Percentiles rank a stretch among this genome's conserved stretches.
Evolutionary conservation across 2,329 filamentous ascomycete species (phyloP).

Genomic region (Venturia effusa): DNA sequence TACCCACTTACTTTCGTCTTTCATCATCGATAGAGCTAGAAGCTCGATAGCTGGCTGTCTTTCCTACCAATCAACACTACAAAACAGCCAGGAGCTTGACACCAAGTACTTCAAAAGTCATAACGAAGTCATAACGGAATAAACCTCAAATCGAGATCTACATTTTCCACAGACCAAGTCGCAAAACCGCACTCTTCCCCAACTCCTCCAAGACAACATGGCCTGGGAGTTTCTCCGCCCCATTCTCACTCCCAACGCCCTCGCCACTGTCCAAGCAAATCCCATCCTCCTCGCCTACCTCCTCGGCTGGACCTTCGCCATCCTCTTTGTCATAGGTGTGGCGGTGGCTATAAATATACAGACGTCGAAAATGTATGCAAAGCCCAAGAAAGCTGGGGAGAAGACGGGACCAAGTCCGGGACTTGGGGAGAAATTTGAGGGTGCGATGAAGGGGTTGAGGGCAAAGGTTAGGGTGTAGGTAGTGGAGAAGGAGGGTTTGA

Average conservation of each 20-base stretch:
- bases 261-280: conserved; percentile 14
- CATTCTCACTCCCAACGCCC: conserved; percentile 14
- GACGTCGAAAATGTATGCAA: conserved; percentile 12
- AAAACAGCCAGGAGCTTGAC: not conserved
- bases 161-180: not conserved
- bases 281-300: conserved; percentile 14
- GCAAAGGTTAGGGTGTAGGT: not conserved
- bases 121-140: no score
- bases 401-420: conserved; percentile 2
- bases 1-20: not conserved
- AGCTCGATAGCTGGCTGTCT: not conserved
- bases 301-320: conserved; percentile 9
- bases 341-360: conserved; percentile 11
- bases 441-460: conserved; percentile 6
- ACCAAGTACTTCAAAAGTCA: no score
- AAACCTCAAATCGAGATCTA: no score
- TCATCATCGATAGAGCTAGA: not conserved
- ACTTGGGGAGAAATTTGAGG: not conserved
- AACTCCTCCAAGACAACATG: conserved; percentile 7
- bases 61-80: not conserved
- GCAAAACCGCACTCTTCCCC: not conserved
- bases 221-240: conserved; percentile 14
- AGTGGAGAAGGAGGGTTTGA: not conserved
- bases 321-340: conserved; percentile 3
- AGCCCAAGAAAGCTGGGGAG: conserved; percentile 9